Evolutionary conservation across 768 basidiomycete species (phyloP).

Genomic region (Mycena polygramma): DNA sequence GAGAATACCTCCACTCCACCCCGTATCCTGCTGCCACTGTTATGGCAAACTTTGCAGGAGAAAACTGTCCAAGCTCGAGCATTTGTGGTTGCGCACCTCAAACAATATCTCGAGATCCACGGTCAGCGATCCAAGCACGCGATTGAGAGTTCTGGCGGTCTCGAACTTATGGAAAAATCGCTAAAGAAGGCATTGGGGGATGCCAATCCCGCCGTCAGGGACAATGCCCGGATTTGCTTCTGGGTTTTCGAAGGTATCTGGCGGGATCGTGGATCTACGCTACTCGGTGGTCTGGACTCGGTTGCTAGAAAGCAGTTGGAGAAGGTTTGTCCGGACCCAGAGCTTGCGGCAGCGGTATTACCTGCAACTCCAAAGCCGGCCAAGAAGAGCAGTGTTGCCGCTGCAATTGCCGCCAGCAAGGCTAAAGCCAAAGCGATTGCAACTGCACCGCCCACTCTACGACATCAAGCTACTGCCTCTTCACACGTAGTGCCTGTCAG

Average conservation of each 20-base stretch:
- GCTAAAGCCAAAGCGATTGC: slow-evolving; percentile 90
- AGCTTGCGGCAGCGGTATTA: slow-evolving; percentile 52
- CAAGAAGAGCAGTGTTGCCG: slow-evolving; percentile 88
- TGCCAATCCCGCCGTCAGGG: slow-evolving; percentile 83
- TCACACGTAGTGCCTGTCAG: slow-evolving; percentile 67
- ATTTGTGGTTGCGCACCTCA: slow-evolving; percentile 77
- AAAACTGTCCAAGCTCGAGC: slow-evolving; percentile 84
- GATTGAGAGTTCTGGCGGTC: slow-evolving; percentile 77
- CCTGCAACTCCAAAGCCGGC: slow-evolving; percentile 65
- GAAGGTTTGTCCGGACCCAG: slow-evolving; percentile 81
- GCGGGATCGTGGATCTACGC: slow-evolving; percentile 72
- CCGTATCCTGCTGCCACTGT: slow-evolving; percentile 73
- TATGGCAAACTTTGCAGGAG: slow-evolving; percentile 80
- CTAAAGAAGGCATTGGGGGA: slow-evolving; percentile 83
- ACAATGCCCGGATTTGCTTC: slow-evolving; percentile 77
- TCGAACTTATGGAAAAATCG: slow-evolving; percentile 80
- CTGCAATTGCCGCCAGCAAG: slow-evolving; percentile 90
- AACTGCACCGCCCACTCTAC: slow-evolving; percentile 81
- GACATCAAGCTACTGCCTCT: slow-evolving; percentile 86
- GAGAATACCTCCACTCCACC: slow-evolving; percentile 78
- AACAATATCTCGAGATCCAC: slow-evolving; percentile 81
- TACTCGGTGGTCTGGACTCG: slow-evolving; percentile 78
- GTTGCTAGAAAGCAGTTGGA: slow-evolving; percentile 86
- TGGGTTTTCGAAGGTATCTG: slow-evolving; percentile 87
- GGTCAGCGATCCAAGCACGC: slow-evolving; percentile 69